phyloP scores from a whole-genome alignment of 1,139 yeast species.

The Blastobotrys serpentis region DNA sequence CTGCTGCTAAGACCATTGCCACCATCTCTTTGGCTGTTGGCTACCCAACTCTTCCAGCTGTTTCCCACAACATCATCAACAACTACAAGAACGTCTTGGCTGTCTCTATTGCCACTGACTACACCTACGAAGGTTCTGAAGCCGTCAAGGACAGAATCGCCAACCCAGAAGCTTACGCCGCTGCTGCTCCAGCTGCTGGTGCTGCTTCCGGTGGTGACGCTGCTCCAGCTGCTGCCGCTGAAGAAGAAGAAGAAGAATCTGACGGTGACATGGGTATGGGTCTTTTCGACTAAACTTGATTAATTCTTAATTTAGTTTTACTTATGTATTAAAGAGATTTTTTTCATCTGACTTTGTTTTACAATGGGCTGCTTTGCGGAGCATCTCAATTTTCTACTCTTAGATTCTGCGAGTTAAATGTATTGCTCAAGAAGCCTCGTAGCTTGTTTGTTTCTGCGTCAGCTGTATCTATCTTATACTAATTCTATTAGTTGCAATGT shows the following conservation, averaged over 20 bases:
- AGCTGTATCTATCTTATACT: too few relatives aligned
- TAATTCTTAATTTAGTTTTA: conserved; percentile 7
- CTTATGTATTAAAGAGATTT: neutral
- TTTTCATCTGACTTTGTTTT: neutral
- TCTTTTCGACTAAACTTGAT: conserved; percentile 77
- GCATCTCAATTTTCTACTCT: too few relatives aligned
- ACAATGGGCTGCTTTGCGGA: too few relatives aligned
- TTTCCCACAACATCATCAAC: conserved; percentile 98
- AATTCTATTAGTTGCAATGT: too few relatives aligned
- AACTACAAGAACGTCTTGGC: conserved; percentile 99
- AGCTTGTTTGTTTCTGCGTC: too few relatives aligned
- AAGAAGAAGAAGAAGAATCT: conserved; percentile 72
- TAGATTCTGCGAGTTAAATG: too few relatives aligned
- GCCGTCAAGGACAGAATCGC: conserved; percentile 98
- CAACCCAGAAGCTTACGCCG: conserved; percentile 99
- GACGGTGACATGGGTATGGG: conserved; percentile 97
- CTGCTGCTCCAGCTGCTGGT: conserved; percentile 88
- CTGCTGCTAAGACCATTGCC: conserved; percentile 93
- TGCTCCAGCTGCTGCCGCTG: conserved; percentile 69
- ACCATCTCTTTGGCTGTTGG: conserved; percentile 95
- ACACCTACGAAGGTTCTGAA: conserved; percentile 99
- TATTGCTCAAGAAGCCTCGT: too few relatives aligned
- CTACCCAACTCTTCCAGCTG: conserved; percentile 99
- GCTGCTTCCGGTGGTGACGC: conserved; percentile 62
- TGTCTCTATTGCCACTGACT: conserved; percentile 95